Base-by-base conservation (phyloP, 2,329 filamentous ascomycete species). In the Epichloe aotearoae region DNA sequence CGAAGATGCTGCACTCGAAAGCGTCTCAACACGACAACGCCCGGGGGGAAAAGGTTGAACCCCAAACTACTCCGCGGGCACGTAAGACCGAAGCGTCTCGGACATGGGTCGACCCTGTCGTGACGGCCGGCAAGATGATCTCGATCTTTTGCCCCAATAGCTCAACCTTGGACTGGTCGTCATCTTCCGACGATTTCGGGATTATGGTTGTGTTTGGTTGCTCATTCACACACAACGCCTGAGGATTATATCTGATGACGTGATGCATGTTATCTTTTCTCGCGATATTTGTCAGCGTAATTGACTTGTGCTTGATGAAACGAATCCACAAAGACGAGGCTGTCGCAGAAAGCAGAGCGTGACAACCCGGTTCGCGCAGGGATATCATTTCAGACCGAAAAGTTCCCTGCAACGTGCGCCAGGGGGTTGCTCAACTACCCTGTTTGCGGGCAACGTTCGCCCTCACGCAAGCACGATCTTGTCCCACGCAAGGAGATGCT, bases 381-480 rank as follows among this genome's bases (percentile, higher is more conserved):
- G 34, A n/a, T n/a, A 26, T 37, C 34, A 26, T n/a, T n/a, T 20
- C 33, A 38, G 19, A 26, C 45, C 34, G 34, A 3, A 38, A 23
- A 4, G 17, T 20, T 23, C 14, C 14, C 14, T 46, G 30, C 34
- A n/a, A 17, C 17, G 40, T 30, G 20, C 26, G n/a, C 37, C 20
- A 47, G 23, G 23, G 46, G 46, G 5, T 47, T n/a, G 46, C 38
- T 10, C 20, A 43, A 49, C 23, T 19, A 36, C 37, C 49, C 42
- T 4, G 26, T 48, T 47, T 40, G n/a, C n/a, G 26, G 33, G 15
- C 46, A 42, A 20, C 46, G 37, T 15, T 50, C 40, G 41, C 20
- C 19, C 49, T 45, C 38, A 34, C 45, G 41, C 45, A 46, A 50
- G 48, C 48, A 48, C 40, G 37, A 49, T 50, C 52, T 50, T 52